Base-by-base conservation (phyloP, 208 protist species). In the Acanthamoeba lenticulata region DNA sequence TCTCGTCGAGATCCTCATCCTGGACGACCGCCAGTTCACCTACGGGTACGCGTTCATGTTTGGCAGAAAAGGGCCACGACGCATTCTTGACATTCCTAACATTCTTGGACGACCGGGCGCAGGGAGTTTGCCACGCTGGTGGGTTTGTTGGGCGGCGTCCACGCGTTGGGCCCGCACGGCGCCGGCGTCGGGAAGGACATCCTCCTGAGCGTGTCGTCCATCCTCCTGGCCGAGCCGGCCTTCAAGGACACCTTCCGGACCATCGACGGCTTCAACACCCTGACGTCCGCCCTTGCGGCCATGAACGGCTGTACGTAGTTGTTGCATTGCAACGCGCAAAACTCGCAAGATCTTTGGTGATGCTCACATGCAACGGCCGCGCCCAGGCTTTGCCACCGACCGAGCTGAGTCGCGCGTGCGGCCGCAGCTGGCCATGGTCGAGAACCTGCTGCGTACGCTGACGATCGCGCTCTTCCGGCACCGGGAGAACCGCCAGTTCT, bases 51-150 rank as follows among this genome's bases (percentile, higher is more conserved):
- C 34, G 40, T 34, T n/a, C n/a, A n/a, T n/a, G n/a, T n/a, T n/a
- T n/a, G n/a, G n/a, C n/a, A n/a, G n/a, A n/a, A n/a, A 21, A 60
- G 52, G 11, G 21, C 21, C 11, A 11, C 21, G 15, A 60, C 69
- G 17, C 17, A 79, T 27, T 55, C 45, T 86, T 47, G 13, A 57
- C 42, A 86, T 86, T 47, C 19, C 49, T 57, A 57, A 24, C 9
- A 57, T 57, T 24, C 49, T 57, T 57, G 13, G 19, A 24, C 19
- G 49, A 57, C 49, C 13, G 49, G 19, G 49, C 19, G 49, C 60
- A 91, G 85, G 29, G 85, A 91, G 52, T 91, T 91, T 91, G 85
- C 85, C 3, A 91, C 55, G 34, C 60, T 91, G n/a, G 36, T 91
- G 11, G 85, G 42, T 62, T 34, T 91, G 38, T 29, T 91, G 19